Evolutionary conservation across 176 grass and related monocot species (phyloP), one percentile per base, ranked within the genome.

Genomic region (Zoysia pacifica): DNA sequence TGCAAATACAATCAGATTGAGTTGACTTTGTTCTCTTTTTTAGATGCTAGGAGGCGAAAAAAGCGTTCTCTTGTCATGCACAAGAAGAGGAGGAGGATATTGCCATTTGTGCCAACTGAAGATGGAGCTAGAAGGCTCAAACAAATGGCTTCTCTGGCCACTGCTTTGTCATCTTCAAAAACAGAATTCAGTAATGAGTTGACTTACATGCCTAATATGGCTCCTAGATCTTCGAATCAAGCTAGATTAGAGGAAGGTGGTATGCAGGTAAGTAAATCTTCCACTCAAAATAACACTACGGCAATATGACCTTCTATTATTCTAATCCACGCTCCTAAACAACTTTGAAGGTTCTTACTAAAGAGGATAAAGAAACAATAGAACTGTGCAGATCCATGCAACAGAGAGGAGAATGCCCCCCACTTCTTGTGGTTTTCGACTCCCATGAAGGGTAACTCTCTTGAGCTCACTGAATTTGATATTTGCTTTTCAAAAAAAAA

Each of bases 61-160:
- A 97, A 70, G 82, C 84, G 86, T 42, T 84, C 86, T 61, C 83
- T 97, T 15, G 87, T 85, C 65, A 88, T 92, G 82, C 73, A 89
- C 54, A 97, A 97, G 86, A 94, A 81, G 87, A 94, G 88, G 67
- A 87, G 94, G 72, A 94, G 84, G 60, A 59, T 97, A 77, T 68
- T 97, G 67, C 91, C 95, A 74, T 97, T 85, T 80, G 51, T 80
- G 46, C 91, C 90, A 59, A 87, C 83, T 63, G 83, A 87, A 85
- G 83, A 94, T 90, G 53, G 38, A 45, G 74, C 47, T 70, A 62
- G 72, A 79, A 88, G 73, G 67, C 83, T 97, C 19, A 68, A 87
- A 70, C 94, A 94, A 87, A 92, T 97, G 91, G 81, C 84, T 76
- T 97, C 91, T 88, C 80, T 90, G 77, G 91, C 94, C 60, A 87